These are phyloP conservation scores for Harrya chromipes DNA, from an alignment of 768 basidiomycete species.

Conservation along the genomic window DNA sequence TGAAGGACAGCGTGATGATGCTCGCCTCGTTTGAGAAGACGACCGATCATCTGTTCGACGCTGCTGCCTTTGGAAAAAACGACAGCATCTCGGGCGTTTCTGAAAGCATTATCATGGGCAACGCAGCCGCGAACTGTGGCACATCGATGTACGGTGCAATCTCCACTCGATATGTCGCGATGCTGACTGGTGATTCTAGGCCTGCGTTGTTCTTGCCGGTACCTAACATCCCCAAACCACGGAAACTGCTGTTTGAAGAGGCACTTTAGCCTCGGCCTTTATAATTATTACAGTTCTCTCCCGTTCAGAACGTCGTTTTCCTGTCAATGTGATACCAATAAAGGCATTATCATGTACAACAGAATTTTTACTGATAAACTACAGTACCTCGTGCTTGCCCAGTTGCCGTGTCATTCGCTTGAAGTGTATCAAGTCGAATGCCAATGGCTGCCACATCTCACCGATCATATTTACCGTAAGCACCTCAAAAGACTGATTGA, in stretches of 20 bases:
- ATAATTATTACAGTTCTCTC: too few species aligned
- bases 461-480: too few species aligned
- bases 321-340: too few species aligned
- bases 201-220: constrained; percentile 34
- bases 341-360: too few species aligned
- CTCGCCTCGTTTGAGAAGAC: constrained; percentile 99
- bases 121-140: constrained; percentile 89
- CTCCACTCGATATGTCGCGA: neutral
- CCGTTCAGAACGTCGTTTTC: too few species aligned
- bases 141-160: constrained; percentile 74
- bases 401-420: too few species aligned
- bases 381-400: too few species aligned
- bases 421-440: neutral
- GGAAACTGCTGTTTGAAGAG: constrained; percentile 35
- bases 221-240: constrained; percentile 34
- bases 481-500: too few species aligned
- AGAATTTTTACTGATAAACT: too few species aligned
- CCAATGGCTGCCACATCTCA: too few species aligned
- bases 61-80: constrained; percentile 92
- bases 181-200: constrained; percentile 22
- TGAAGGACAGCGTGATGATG: constrained; percentile 99
- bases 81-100: constrained; percentile 96
- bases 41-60: constrained; percentile 98
- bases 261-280: constrained; percentile 18
- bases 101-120: constrained; percentile 99